Evolutionary conservation across 2,329 filamentous ascomycete genomes (phyloP).

Genomic region (Aulographum hederae): DNA sequence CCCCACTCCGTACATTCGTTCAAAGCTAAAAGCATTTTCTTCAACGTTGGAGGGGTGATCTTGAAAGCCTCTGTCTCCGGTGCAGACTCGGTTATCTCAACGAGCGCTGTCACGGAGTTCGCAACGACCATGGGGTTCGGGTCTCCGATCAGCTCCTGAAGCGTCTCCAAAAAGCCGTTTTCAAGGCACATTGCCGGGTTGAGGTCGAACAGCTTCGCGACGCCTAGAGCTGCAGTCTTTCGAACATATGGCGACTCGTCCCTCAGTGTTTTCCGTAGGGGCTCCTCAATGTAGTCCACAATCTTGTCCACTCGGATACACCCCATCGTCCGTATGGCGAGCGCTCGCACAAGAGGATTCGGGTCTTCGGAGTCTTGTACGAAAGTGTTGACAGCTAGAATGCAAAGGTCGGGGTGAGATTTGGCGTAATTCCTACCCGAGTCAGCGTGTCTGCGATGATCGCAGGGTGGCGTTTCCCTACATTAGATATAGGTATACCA

Average conservation of each 20-base stretch:
- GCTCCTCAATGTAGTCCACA: slow-evolving; percentile 99
- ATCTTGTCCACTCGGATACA: slow-evolving; percentile 98
- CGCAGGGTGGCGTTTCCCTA: slow-evolving; percentile 23
- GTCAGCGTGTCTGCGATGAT: background rate
- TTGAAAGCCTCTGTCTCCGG: slow-evolving; percentile 79
- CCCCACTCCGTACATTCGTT: slow-evolving; percentile 99
- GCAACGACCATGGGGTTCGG: slow-evolving; percentile 98
- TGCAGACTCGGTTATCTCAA: slow-evolving; percentile 77
- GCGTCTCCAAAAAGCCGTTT: slow-evolving; percentile 82
- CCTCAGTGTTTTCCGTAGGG: slow-evolving; percentile 80
- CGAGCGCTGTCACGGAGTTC: slow-evolving; percentile 85
- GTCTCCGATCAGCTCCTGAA: slow-evolving; percentile 93
- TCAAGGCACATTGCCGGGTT: slow-evolving; percentile 87
- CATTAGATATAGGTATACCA: slow-evolving; percentile 97
- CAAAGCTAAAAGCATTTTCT: slow-evolving; percentile 89
- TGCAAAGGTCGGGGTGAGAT: slow-evolving; percentile 94
- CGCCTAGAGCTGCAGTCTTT: slow-evolving; percentile 94
- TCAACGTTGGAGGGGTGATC: slow-evolving; percentile 65
- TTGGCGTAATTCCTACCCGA: slow-evolving; percentile 85
- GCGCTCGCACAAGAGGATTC: slow-evolving; percentile 82
- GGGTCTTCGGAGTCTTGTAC: slow-evolving; percentile 98
- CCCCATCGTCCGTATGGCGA: slow-evolving; percentile 96
- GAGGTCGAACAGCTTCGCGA: slow-evolving; percentile 92
- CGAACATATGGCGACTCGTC: slow-evolving; percentile 97
- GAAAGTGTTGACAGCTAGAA: slow-evolving; percentile 96